Evolutionary conservation across 2,329 filamentous ascomycete species (phyloP), one percentile per base, ranked within the genome.

Genomic region (Seiridium cupressi): DNA sequence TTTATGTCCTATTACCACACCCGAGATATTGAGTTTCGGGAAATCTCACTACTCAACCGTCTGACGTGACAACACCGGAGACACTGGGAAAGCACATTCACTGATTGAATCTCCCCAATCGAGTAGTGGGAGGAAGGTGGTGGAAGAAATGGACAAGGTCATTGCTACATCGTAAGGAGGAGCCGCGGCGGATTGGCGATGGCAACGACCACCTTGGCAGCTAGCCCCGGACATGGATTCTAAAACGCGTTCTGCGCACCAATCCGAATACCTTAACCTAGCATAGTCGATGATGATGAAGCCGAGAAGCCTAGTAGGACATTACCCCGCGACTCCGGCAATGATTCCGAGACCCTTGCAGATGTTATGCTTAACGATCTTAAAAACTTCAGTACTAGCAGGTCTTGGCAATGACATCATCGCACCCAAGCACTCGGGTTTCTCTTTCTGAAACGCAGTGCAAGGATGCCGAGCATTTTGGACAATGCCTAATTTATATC

Each of bases 331-430:
- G 49, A 35, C 10, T 11, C 34, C 38, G 7, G 38, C 7, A 42
- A 42, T 7, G 38, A 42, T 13, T 42, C 38, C 38, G 38, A 42
- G 38, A 42, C 38, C 13, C 7, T 42, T 42, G 38, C 7, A 7
- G 38, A 42, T 7, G 38, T 42, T 42, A 13, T 26, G 18, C 18
- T 26, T 26, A 26, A 26, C 18, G 18, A 26, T 42, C 13, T 42
- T 42, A 13, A 13, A 42, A 53, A 53, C 18, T 13, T 38, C 13
- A 9, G 38, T 6, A n/a, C 11, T 4, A 53, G 18, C 32, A 9
- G 6, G 32, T 38, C 49, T 53, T 53, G 49, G 49, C 49, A 53
- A 53, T 53, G 49, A 53, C 49, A 53, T 53, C 49, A 53, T 53
- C 11, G 3, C n/a, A 32, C 2, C 18, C 18, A 26, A 49, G n/a